Percentiles rank a stretch among this genome's conserved stretches.
These are phyloP conservation scores for Eragrostis curvula DNA, from an alignment of 176 grass and related monocot species.

Conservation along the genomic window DNA sequence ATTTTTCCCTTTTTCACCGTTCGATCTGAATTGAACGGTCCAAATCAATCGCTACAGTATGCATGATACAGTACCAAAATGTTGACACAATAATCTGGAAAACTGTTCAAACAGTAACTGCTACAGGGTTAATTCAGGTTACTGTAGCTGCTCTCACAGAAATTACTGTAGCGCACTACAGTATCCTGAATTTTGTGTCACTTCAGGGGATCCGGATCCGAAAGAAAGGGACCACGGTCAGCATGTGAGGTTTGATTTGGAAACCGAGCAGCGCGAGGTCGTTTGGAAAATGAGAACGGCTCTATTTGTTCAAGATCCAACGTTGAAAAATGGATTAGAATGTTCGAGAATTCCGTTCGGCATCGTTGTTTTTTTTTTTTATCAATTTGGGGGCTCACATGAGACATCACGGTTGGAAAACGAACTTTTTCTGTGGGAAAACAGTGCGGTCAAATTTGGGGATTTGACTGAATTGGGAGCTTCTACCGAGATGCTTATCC, in stretches of 20 bases:
- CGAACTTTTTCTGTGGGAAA: not conserved
- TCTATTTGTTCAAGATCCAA: conserved; percentile 7
- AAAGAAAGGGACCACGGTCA: not conserved
- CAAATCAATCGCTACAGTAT: too few species aligned
- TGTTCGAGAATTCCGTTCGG: not conserved
- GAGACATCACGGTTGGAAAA: not conserved
- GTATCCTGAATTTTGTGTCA: too few species aligned
- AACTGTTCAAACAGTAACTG: too few species aligned
- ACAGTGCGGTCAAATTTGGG: not conserved
- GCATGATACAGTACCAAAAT: too few species aligned
- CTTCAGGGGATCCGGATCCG: too few species aligned
- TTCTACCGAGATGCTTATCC: not conserved
- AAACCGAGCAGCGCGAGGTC: not conserved
- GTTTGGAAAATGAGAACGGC: not conserved
- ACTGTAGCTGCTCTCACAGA: too few species aligned
- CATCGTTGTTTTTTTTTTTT: not conserved
- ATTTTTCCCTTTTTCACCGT: too few species aligned
- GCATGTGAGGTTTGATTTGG: conserved; percentile 18
- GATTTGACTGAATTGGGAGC: not conserved
- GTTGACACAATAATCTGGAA: too few species aligned
- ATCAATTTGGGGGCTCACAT: not conserved
- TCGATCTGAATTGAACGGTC: too few species aligned
- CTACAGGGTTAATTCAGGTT: too few species aligned
- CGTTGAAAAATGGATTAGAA: not conserved
- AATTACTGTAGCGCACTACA: too few species aligned